phyloP scores from a whole-genome alignment of 1,284 basidiomycete genomes.

The Cryptococcus sp. region DNA sequence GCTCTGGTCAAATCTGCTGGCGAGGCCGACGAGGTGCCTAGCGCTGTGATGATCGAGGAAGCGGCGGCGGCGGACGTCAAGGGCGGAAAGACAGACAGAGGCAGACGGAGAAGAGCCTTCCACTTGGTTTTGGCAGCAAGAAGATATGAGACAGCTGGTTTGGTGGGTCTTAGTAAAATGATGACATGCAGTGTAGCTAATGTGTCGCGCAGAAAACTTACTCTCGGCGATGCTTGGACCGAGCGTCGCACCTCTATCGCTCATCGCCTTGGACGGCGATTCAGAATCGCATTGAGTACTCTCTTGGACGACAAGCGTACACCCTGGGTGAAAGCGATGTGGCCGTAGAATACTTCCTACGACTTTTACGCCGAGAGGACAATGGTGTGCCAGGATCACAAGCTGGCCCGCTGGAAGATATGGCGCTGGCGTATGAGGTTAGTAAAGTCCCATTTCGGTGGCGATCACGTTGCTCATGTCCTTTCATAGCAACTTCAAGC shows the following conservation, averaged over 20 bases:
- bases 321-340: slow-evolving; percentile 55
- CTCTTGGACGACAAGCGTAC: slow-evolving; percentile 59
- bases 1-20: slow-evolving; percentile 51
- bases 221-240: slow-evolving; percentile 53
- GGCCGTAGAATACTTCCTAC: slow-evolving; percentile 56
- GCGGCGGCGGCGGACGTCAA: slow-evolving; percentile 56
- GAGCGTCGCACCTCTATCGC: slow-evolving; percentile 49
- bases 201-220: slow-evolving; percentile 49
- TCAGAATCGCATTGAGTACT: slow-evolving; percentile 56
- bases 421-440: slow-evolving; percentile 56
- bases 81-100: slow-evolving; percentile 33
- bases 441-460: not conserved
- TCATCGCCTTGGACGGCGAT: slow-evolving; percentile 54
- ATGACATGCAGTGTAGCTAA: no score
- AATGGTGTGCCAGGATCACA: slow-evolving; percentile 42
- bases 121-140: slow-evolving; percentile 58
- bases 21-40: slow-evolving; percentile 57
- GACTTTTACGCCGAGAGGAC: slow-evolving; percentile 48
- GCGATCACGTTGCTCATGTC: no score
- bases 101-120: slow-evolving; percentile 54
- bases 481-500: slow-evolving; percentile 37
- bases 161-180: slow-evolving; percentile 44
- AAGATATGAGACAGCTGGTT: slow-evolving; percentile 58
- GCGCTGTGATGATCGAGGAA: slow-evolving; percentile 59
- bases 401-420: slow-evolving; percentile 55